phyloP scores from a whole-genome alignment of 805 yeast genomes.

The Spathaspora boniae region DNA sequence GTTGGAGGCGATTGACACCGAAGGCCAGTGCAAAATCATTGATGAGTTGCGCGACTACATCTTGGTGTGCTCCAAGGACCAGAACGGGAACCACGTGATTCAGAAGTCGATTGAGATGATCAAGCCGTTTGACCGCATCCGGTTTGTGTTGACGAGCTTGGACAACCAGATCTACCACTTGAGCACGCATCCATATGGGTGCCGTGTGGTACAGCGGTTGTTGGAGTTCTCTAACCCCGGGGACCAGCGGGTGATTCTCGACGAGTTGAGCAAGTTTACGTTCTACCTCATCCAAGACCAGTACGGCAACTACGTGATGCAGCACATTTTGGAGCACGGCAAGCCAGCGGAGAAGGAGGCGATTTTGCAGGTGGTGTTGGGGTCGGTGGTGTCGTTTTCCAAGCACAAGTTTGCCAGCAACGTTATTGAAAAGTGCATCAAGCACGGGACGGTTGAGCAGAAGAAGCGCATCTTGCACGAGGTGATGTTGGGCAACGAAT shows the following conservation, averaged over 20 bases:
- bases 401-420: slow-evolving; percentile 97
- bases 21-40: slow-evolving; percentile 65
- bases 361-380: slow-evolving; percentile 66
- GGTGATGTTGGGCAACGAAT: slow-evolving; percentile 54
- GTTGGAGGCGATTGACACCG: slow-evolving; percentile 62
- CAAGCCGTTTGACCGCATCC: slow-evolving; percentile 58
- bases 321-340: slow-evolving; percentile 90
- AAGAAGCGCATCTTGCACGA: slow-evolving; percentile 60
- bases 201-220: slow-evolving; percentile 92
- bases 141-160: slow-evolving; percentile 71
- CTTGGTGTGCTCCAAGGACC: slow-evolving; percentile 64
- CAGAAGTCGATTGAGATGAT: slow-evolving; percentile 90
- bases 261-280: slow-evolving; percentile 68
- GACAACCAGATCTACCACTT: slow-evolving; percentile 73
- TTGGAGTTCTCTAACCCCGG: slow-evolving; percentile 69
- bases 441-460: slow-evolving; percentile 64
- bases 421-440: slow-evolving; percentile 92
- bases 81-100: slow-evolving; percentile 96
- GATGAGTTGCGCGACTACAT: slow-evolving; percentile 72
- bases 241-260: slow-evolving; percentile 66
- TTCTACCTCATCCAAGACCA: slow-evolving; percentile 87
- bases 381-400: slow-evolving; percentile 76
- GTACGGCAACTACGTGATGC: slow-evolving; percentile 96
- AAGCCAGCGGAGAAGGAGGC: slow-evolving; percentile 52
- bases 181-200: slow-evolving; percentile 95